These are phyloP conservation scores for Wickerhamiella azymoides DNA, from an alignment of 805 yeast genomes.

Conservation along the genomic window DNA sequence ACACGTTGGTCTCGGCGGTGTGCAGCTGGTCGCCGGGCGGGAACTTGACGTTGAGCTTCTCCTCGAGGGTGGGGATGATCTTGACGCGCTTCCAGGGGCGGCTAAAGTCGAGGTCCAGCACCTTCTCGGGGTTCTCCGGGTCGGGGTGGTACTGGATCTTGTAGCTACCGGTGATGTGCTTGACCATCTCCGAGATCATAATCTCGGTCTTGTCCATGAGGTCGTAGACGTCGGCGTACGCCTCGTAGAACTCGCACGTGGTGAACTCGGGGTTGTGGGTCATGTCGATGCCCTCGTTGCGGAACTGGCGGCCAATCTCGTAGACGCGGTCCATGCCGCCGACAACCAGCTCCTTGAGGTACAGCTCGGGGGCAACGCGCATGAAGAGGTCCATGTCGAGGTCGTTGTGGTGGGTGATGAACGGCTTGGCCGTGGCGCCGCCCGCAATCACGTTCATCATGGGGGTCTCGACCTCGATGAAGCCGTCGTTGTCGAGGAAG, in stretches of 20 bases:
- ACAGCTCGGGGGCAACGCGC: constrained; percentile 98
- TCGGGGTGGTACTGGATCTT: constrained; percentile 82
- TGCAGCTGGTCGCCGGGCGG: constrained; percentile 93
- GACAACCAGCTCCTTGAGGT: constrained; percentile 89
- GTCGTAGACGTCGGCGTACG: constrained; percentile 93
- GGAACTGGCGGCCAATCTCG: constrained; percentile 96
- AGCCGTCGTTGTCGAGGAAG: constrained; percentile 74
- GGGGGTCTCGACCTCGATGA: constrained; percentile 95
- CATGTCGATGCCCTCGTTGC: constrained; percentile 97
- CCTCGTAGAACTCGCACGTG: constrained; percentile 96
- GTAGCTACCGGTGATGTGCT: constrained; percentile 83
- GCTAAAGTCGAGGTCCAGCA: constrained; percentile 62
- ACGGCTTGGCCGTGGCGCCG: constrained; percentile 99
- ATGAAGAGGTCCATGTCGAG: constrained; percentile 89
- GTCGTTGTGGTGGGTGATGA: constrained; percentile 92
- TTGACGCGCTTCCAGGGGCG: constrained; percentile 98
- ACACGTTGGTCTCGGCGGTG: constrained; percentile 83
- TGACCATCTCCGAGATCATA: constrained; percentile 93
- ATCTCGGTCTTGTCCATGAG: constrained; percentile 82
- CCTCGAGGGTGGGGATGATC: constrained; percentile 94
- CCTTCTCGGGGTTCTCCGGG: constrained; percentile 66
- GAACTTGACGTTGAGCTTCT: constrained; percentile 71
- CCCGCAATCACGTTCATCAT: constrained; percentile 98
- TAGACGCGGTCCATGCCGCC: constrained; percentile 98
- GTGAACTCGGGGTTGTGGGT: constrained; percentile 99